phyloP scores from a whole-genome alignment of 2,329 filamentous ascomycete genomes.

The Basipetospora sp. region DNA sequence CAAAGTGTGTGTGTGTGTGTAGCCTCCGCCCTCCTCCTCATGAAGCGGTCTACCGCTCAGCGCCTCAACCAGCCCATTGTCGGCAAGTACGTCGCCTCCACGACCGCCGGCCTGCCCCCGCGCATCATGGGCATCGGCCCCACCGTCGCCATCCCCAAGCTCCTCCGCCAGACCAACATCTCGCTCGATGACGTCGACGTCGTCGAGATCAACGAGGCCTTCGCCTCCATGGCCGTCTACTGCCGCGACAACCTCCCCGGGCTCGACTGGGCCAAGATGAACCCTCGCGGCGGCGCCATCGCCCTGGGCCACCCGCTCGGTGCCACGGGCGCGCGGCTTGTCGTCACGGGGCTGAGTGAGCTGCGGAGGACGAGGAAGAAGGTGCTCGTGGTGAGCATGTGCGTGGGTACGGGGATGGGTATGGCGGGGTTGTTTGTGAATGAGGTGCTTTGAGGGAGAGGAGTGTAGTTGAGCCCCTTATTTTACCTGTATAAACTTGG shows the following conservation, averaged over 20 bases:
- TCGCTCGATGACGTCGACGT: slow-evolving; percentile 73
- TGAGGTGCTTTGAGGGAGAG: slow-evolving; percentile 21
- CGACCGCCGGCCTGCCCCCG: slow-evolving; percentile 76
- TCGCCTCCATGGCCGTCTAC: slow-evolving; percentile 95
- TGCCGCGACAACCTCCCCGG: slow-evolving; percentile 55
- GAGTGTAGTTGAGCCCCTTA: too few species aligned
- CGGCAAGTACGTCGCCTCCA: slow-evolving; percentile 86
- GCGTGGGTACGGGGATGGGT: slow-evolving; percentile 54
- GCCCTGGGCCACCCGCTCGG: slow-evolving; percentile 73
- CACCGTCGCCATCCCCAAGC: slow-evolving; percentile 61
- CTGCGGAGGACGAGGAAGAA: slow-evolving; percentile 73
- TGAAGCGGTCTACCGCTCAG: slow-evolving; percentile 84
- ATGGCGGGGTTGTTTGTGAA: slow-evolving; percentile 55
- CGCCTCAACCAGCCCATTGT: slow-evolving; percentile 80
- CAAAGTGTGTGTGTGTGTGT: too few species aligned
- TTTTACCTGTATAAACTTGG: too few species aligned
- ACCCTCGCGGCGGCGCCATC: slow-evolving; percentile 67
- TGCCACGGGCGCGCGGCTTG: slow-evolving; percentile 62
- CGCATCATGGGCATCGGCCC: slow-evolving; percentile 94
- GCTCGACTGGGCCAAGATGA: slow-evolving; percentile 63
- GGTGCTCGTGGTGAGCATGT: slow-evolving; percentile 87
- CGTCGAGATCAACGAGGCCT: slow-evolving; percentile 92
- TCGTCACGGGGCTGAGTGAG: slow-evolving; percentile 82
- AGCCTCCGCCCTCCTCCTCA: slow-evolving; percentile 76
- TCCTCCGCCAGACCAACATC: slow-evolving; percentile 66